Conservation (phyloP, 306 rosid genomes). For the Medicago arabica region DNA sequence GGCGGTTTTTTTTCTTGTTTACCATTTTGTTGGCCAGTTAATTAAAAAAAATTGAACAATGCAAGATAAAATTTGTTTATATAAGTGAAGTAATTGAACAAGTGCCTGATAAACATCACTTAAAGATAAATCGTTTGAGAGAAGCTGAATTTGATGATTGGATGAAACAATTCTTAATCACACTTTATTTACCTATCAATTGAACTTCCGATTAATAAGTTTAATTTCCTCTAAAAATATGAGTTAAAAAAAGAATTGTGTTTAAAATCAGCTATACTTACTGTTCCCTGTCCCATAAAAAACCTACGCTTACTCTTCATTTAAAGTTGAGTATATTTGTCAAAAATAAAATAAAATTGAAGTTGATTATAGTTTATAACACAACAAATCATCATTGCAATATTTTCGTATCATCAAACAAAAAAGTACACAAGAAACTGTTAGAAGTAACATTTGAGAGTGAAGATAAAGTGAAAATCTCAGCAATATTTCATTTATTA, state of each 20-base stretch:
- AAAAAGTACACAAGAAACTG: background rate
- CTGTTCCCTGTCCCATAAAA: too few relatives aligned
- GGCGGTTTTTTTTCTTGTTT: background rate
- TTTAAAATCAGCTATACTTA: background rate
- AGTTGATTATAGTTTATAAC: background rate
- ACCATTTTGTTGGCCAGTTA: background rate
- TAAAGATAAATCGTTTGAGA: too few relatives aligned
- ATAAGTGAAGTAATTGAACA: too few relatives aligned
- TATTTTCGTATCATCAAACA: background rate
- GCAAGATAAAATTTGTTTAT: background rate
- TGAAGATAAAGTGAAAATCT: constrained; percentile 2
- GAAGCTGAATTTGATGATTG: too few relatives aligned
- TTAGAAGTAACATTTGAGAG: background rate
- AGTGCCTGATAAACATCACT: too few relatives aligned
- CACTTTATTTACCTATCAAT: too few relatives aligned
- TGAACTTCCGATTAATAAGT: too few relatives aligned
- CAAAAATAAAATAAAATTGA: background rate
- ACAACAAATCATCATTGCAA: background rate
- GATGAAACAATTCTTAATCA: too few relatives aligned
- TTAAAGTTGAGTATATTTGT: too few relatives aligned
- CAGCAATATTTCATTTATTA: background rate
- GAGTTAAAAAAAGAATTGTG: too few relatives aligned
- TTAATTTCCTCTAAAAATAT: too few relatives aligned
- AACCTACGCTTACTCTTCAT: too few relatives aligned
- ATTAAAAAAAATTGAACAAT: background rate